Base-by-base conservation (phyloP, 345 rosid species). In the Salix caprea region DNA sequence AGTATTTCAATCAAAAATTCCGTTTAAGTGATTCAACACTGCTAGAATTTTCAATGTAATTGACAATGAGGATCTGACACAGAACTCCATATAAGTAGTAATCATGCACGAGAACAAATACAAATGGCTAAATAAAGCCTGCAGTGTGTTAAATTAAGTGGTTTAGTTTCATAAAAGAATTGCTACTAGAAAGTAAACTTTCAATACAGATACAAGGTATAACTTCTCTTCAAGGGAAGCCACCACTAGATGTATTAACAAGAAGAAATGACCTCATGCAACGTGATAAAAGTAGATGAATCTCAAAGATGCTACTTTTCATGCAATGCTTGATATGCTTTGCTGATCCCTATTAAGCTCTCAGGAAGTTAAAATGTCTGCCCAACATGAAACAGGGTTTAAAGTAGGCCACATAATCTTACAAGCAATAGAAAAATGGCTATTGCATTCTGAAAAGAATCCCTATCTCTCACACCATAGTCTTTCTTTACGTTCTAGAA, bases 71-170 rank as follows among this genome's bases (percentile, higher is more conserved):
- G 40, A 48, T 48, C 30, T 6, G 34, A 70, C 32, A 48, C 13
- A 36, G 23, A 39, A 13, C 48, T 39, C 44, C 18, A 39, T 21
- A 28, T 8, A 30, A 70, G 6, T 3, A 58, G 64, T 9, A 58
- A 23, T 21, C 64, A 58, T 58, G 64, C 62, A 23, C 1, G 28
- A 58, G 64, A 71, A 71, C 37, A 71, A 48, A 46, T 71, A 71
- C 34, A 19, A 50, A 48, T 71, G 74, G 62, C 42, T 48, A 50
- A 56, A 48, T 71, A 71, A n/a, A 71, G 74, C 74, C 62, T 48
- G 74, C 62, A 71, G 44, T 28, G 62, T 46, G 37, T 71, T 48
- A 71, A 71, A 28, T 71, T 30, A 36, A 50, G 56, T 48, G 32
- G 11, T 24, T 71, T 52, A 71, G 74, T 50, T 50, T 42, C 28